phyloP scores from a whole-genome alignment of 441 rosid species.

The Kokia cookei region DNA sequence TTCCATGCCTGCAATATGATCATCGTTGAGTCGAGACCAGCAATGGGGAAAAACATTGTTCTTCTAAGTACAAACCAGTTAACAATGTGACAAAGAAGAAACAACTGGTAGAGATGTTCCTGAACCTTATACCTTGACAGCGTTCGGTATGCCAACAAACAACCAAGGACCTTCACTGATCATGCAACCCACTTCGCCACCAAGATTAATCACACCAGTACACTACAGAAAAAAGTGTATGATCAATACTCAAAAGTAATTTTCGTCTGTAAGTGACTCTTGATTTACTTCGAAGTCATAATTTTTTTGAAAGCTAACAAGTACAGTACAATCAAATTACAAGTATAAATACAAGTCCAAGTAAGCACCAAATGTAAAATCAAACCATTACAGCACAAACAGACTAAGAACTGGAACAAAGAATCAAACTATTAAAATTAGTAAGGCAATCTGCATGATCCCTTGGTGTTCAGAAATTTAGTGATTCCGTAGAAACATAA shows the following conservation, averaged over 20 bases:
- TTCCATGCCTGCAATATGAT: constrained; percentile 24
- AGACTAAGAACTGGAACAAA: too few relatives aligned
- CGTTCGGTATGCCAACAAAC: constrained; percentile 80
- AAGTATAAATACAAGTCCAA: too few relatives aligned
- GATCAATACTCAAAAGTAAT: too few relatives aligned
- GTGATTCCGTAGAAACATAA: background rate
- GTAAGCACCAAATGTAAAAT: too few relatives aligned
- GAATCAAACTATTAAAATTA: too few relatives aligned
- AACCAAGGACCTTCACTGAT: constrained; percentile 95
- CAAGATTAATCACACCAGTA: constrained; percentile 49
- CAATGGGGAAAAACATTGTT: background rate
- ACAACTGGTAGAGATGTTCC: background rate
- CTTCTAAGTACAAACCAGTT: background rate
- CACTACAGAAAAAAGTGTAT: constrained; percentile 39
- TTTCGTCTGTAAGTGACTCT: too few relatives aligned
- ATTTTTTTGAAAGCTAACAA: too few relatives aligned
- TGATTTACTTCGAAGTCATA: too few relatives aligned
- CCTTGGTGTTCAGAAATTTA: background rate
- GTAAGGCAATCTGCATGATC: background rate
- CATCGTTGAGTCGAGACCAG: background rate
- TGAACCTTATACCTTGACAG: constrained; percentile 56
- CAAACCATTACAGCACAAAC: too few relatives aligned
- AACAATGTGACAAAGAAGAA: background rate
- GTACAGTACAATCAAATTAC: too few relatives aligned
- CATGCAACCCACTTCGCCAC: constrained; percentile 93